Percentiles rank a stretch among this genome's conserved stretches.
These are phyloP conservation scores for Priceomyces fermenticarens DNA, from an alignment of 805 yeast genomes.

Conservation along the genomic window DNA sequence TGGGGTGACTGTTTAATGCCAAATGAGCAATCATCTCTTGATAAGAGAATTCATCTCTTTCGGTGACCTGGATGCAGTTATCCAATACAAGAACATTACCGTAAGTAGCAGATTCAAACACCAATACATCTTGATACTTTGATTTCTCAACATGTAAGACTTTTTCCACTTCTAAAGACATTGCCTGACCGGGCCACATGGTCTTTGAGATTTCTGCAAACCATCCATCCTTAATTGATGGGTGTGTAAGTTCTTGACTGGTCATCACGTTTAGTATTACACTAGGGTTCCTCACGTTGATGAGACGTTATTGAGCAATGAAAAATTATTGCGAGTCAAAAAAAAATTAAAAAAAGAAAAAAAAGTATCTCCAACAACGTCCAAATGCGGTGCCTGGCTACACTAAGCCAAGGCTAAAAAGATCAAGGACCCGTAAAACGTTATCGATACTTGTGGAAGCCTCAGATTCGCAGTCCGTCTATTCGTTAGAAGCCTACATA, in stretches of 20 bases:
- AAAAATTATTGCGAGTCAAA: too few relatives aligned
- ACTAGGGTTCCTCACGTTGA: background rate
- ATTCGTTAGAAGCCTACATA: too few relatives aligned
- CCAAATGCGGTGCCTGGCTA: too few relatives aligned
- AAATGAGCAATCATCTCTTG: conserved; percentile 98
- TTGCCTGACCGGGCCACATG: conserved; percentile 99
- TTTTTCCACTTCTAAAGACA: conserved; percentile 85
- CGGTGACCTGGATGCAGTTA: conserved; percentile 93
- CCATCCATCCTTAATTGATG: conserved; percentile 83
- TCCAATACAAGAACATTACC: conserved; percentile 95
- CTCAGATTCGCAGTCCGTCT: too few relatives aligned
- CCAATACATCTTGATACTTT: conserved; percentile 88
- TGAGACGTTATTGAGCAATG: background rate
- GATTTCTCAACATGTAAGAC: conserved; percentile 82
- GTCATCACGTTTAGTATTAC: conserved; percentile 1
- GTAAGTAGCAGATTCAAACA: conserved; percentile 88
- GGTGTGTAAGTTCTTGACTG: conserved; percentile 48
- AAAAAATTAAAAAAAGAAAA: background rate
- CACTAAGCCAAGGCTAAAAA: too few relatives aligned
- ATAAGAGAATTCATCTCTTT: conserved; percentile 95
- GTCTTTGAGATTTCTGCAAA: conserved; percentile 92
- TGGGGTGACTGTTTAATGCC: conserved; percentile 88
- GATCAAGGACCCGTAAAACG: too few relatives aligned
- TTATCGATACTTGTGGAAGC: too few relatives aligned
- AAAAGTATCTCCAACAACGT: background rate